Base-by-base conservation (phyloP, 1,284 basidiomycete genomes). In the Apiotrichum gamsii region DNA sequence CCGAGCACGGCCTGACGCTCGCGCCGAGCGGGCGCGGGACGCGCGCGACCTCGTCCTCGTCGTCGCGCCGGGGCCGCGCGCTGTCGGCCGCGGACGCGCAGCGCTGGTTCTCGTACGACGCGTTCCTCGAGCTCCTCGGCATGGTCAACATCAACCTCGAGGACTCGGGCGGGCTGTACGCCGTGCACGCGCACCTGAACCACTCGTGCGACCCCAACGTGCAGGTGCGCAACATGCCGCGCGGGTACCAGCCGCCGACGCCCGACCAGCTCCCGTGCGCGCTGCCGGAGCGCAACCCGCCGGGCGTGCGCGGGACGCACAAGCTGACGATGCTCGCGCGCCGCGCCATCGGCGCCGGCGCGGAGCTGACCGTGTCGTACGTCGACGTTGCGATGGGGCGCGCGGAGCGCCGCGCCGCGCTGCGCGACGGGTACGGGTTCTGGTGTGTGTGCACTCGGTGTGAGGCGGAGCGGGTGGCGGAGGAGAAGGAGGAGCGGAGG, bases 71-170 rank as follows among this genome's bases (percentile, higher is more conserved):
- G 21, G 11, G 31, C 8, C 15, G 39, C 52, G 77, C 80, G 0
- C 58, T 84, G 5, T 76, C 75, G 0, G 69, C 75, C 16, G 76
- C 79, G 9, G 67, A 85, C 28, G 74, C 75, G 15, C 70, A 75
- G 20, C 77, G 78, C 20, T 72, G 90, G 34, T 89, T 91, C 70
- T 78, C 78, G 18, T 87, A 84, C 59, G 80, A 85, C 15, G 80
- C 78, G 2, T 90, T 89, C 67, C 72, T 87, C 28, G 76, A 78
- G 33, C 78, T 82, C 0, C 70, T 91, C n/a, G 87, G 88, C 1
- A 77, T 84, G 37, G 87, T 89, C 79, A 87, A 81, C 57, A 78
- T 93, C 44, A 93, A 91, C 65, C 76, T 89, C 49, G 90, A 93
- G 70, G 81, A 83, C 3, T 87, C 89, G 52, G 90, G 90, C 5